phyloP scores from a whole-genome alignment of 257 asterid genomes.

The Ballota nigra region DNA sequence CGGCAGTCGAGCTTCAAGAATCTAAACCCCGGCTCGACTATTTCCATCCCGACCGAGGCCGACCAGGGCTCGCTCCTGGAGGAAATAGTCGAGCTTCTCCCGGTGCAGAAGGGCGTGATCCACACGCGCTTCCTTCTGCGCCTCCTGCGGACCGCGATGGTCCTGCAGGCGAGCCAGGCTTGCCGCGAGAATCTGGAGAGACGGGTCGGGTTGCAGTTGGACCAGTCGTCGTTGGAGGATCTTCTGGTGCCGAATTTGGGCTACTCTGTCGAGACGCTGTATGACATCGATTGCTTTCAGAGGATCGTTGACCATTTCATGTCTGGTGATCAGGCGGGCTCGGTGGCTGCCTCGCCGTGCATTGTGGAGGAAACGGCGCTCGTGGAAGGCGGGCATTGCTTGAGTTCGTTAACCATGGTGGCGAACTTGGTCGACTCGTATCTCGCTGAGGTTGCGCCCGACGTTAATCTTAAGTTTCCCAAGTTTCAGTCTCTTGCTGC shows the following conservation, averaged over 20 bases:
- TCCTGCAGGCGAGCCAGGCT: slow-evolving; percentile 53
- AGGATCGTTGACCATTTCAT: slow-evolving; percentile 87
- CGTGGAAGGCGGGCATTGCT: slow-evolving; percentile 34
- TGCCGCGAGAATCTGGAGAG: slow-evolving; percentile 77
- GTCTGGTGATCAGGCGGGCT: slow-evolving; percentile 53
- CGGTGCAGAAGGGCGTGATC: slow-evolving; percentile 56
- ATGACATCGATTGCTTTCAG: slow-evolving; percentile 84
- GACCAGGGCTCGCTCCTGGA: slow-evolving; percentile 80
- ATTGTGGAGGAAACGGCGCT: slow-evolving; percentile 56
- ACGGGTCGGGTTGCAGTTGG: slow-evolving; percentile 73
- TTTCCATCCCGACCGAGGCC: slow-evolving; percentile 70
- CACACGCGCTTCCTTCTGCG: slow-evolving; percentile 70
- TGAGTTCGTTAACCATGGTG: slow-evolving; percentile 71
- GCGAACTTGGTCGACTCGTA: slow-evolving; percentile 79
- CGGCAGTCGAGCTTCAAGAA: slow-evolving; percentile 72
- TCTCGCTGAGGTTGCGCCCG: slow-evolving; percentile 87
- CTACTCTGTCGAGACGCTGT: slow-evolving; percentile 56
- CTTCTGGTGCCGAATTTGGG: slow-evolving; percentile 71
- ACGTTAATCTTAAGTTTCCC: slow-evolving; percentile 64
- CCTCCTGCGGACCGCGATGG: slow-evolving; percentile 70
- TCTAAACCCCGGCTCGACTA: slow-evolving; percentile 37
- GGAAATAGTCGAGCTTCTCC: slow-evolving; percentile 72
- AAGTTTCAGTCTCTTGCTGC: slow-evolving; percentile 82
- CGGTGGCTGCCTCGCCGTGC: slow-evolving; percentile 57
- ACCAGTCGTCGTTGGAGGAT: slow-evolving; percentile 69